Evolutionary conservation across 305 asterid species (phyloP).

Genomic region (Fraxinus baroniana): DNA sequence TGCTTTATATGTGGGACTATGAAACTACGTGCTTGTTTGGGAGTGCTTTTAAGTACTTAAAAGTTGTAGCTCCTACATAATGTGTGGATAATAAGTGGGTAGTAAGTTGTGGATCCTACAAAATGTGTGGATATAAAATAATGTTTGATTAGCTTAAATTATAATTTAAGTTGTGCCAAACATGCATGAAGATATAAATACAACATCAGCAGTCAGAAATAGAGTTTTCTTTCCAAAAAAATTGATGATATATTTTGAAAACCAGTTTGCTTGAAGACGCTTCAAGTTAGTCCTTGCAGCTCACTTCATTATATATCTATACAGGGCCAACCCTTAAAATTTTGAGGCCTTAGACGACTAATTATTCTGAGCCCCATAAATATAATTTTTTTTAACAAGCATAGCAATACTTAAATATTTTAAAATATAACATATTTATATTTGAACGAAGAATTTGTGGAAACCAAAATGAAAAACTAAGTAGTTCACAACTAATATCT

Average conservation of each 20-base stretch:
- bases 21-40: background rate
- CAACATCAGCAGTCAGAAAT: background rate
- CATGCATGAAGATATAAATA: background rate
- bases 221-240: background rate
- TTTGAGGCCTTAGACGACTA: too few species aligned
- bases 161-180: background rate
- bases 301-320: background rate
- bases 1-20: background rate
- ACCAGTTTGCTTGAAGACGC: constrained; percentile 2
- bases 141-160: background rate
- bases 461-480: background rate
- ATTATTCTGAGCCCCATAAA: too few species aligned
- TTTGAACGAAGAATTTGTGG: too few species aligned
- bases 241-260: background rate
- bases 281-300: background rate
- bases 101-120: background rate
- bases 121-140: background rate
- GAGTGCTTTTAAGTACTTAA: background rate
- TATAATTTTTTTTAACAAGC: too few species aligned
- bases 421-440: too few species aligned
- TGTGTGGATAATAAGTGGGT: background rate
- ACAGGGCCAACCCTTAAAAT: too few species aligned
- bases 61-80: background rate
- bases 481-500: background rate
- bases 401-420: too few species aligned